phyloP scores from a whole-genome alignment of 192 early-diverging fungal genomes.

The Coemansia javaensis region DNA sequence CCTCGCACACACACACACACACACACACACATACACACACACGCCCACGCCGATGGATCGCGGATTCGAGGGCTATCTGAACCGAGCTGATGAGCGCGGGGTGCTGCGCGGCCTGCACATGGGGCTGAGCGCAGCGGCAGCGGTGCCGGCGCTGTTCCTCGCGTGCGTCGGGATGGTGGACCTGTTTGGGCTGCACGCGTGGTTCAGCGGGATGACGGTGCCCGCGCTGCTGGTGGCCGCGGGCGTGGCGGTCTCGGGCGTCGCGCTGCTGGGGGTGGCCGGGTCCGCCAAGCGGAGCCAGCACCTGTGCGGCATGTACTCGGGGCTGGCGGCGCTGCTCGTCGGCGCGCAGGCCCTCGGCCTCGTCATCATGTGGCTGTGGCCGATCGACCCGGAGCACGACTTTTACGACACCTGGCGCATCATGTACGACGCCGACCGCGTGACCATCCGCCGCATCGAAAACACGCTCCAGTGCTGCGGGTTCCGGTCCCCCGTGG shows the following conservation, averaged over 20 bases:
- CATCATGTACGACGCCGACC: slow-evolving; percentile 50
- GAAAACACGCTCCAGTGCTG: slow-evolving; percentile 53
- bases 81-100: slow-evolving; percentile 10
- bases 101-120: slow-evolving; percentile 23
- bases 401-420: slow-evolving; percentile 49
- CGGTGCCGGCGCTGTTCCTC: slow-evolving; percentile 21
- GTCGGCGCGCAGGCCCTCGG: slow-evolving; percentile 19
- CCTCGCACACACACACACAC: too few species aligned
- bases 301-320: slow-evolving; percentile 27
- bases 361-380: slow-evolving; percentile 22
- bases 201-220: slow-evolving; percentile 41
- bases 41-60: too few species aligned
- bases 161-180: slow-evolving; percentile 14
- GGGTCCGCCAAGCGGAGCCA: slow-evolving; percentile 47
- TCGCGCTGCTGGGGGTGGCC: slow-evolving; percentile 48
- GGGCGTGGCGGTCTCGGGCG: slow-evolving; percentile 34
- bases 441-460: slow-evolving; percentile 38
- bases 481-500: slow-evolving; percentile 42
- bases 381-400: slow-evolving; percentile 31
- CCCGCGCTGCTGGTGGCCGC: slow-evolving; percentile 36
- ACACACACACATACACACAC: too few species aligned
- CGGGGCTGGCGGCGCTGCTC: slow-evolving; percentile 27
- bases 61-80: slow-evolving; percentile 26
- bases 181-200: slow-evolving; percentile 17
- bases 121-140: slow-evolving; percentile 23